Evolutionary conservation across 164 flowering plant genomes (phyloP), one percentile per base, ranked within the genome.

Genomic region (Vitis cinerea): DNA sequence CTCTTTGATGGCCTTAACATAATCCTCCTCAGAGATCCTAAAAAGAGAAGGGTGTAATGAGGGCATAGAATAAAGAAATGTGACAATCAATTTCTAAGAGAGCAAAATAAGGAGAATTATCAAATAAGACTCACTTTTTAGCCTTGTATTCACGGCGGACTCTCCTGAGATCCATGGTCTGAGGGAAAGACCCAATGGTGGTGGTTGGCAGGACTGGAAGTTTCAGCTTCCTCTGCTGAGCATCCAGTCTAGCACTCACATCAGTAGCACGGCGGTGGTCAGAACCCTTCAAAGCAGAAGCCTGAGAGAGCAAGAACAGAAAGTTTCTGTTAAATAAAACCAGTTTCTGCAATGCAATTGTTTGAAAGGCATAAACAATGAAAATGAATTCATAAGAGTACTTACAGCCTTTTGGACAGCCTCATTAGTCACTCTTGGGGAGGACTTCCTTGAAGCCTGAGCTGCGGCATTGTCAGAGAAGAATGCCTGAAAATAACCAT

Each of bases 141-240:
- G 89, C 85, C 79, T 88, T 88, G 83, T 80, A 88, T 76, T 90
- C 96, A 79, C 93, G 89, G 59, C 93, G 89, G 15, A 88, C 90
- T 72, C 88, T 88, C 66, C 96, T 79, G 16, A 90, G 88, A 30
- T 90, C 93, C 48, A 87, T 50, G 71, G 96, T 90, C 71, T 90
- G 93, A 66, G 93, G 96, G 85, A 90, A 88, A 27, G 96, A 90
- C 0, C 96, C 96, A 83, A 87, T 85, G 54, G 90, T 86, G 63
- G 93, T 88, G 69, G 93, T 88, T 50, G 93, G 93, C 13, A 88
- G 85, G 50, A 88, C 66, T 10, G 93, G 90, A 68, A 88, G 89
- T 75, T 85, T 87, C 15, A 88, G 78, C 82, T 88, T 85, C 83
- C 84, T 88, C 80, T 85, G 89, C 69, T 86, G 93, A 50, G 85